Base-by-base conservation (phyloP, 225 moss, liverwort and hornwort genomes). In the Anthoceros angustus region DNA sequence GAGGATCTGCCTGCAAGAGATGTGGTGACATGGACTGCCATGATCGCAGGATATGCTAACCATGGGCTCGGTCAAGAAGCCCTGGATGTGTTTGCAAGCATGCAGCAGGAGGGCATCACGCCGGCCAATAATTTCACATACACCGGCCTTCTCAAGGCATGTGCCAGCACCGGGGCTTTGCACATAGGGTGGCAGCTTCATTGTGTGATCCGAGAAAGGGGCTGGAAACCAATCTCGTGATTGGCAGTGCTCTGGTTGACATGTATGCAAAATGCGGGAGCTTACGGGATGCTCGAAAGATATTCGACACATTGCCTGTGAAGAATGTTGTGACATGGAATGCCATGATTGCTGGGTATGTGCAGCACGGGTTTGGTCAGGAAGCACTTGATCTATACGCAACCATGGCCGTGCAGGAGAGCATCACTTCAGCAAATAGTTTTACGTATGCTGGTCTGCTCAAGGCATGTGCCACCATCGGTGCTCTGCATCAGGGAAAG, bases 261-360 rank as follows among this genome's bases (percentile, higher is more conserved):
- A 55, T 55, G 55, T 55, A 55, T 20, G 55, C 55, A 20, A 55
- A 55, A 55, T 55, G 55, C 23, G 55, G 55, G 55, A 55, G 55
- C 55, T 20, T 55, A 23, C n/a, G 14, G n/a, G 55, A 55, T 55
- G 55, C 55, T 20, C 55, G 55, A 55, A 55, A 15, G 23, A 12
- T 55, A 4, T 55, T 55, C 23, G 12, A 55, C 55, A 55, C 18
- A 23, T 55, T 55, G 14, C 55, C 55, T 5, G 23, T 8, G n/a
- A 55, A 23, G 14, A 23, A 55, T 20, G 55, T 55, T 18, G 55
- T 55, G 1, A 32, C 32, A 1, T 32, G 32, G 32, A 32, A 32
- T 32, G 32, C 32, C 32, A 32, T 32, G 32, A 32, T 32, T 32
- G 32, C 32, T 32, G 32, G 32, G 32, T 32, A 32, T 4, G 32